A percentile compares a stretch with the other conserved stretches of the same genome.
Conservation (phyloP, 2,329 filamentous ascomycete genomes). For the Eutypella sp. region DNA sequence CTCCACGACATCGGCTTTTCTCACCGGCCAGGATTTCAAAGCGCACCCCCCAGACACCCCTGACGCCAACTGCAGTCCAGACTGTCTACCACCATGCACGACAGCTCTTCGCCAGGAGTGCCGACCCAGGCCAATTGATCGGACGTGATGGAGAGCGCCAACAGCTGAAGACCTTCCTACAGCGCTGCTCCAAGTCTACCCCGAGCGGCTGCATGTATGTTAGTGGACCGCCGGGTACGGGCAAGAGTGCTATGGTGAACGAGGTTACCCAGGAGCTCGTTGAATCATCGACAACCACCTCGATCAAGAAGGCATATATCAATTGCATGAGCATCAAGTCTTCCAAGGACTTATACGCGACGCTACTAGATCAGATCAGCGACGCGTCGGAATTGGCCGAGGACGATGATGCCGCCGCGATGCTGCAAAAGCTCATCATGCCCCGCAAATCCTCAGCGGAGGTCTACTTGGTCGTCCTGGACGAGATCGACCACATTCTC, state of each 20-base stretch:
- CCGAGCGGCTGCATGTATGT: slow-evolving; percentile 85
- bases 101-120: slow-evolving; percentile 78
- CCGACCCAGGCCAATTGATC: slow-evolving; percentile 68
- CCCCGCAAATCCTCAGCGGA: slow-evolving; percentile 50
- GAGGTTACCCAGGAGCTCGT: slow-evolving; percentile 64
- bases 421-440: slow-evolving; percentile 67
- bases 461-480: slow-evolving; percentile 79
- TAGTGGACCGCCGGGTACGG: slow-evolving; percentile 91
- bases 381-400: slow-evolving; percentile 54
- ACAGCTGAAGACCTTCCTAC: slow-evolving; percentile 66
- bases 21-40: slow-evolving; percentile 70
- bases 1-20: slow-evolving; percentile 79
- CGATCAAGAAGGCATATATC: slow-evolving; percentile 70
- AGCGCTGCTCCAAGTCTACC: slow-evolving; percentile 52
- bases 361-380: slow-evolving; percentile 65
- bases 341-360: slow-evolving; percentile 78
- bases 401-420: slow-evolving; percentile 62
- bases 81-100: slow-evolving; percentile 85
- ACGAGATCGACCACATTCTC: slow-evolving; percentile 92
- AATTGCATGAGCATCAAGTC: slow-evolving; percentile 98
- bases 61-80: slow-evolving; percentile 61
- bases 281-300: slow-evolving; percentile 30
- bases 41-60: slow-evolving; percentile 73
- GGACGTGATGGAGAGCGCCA: slow-evolving; percentile 67
- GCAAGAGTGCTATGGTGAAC: slow-evolving; percentile 90